Base-by-base conservation (phyloP, 495 filamentous ascomycete species). In the Parachaetomium inaequale region DNA sequence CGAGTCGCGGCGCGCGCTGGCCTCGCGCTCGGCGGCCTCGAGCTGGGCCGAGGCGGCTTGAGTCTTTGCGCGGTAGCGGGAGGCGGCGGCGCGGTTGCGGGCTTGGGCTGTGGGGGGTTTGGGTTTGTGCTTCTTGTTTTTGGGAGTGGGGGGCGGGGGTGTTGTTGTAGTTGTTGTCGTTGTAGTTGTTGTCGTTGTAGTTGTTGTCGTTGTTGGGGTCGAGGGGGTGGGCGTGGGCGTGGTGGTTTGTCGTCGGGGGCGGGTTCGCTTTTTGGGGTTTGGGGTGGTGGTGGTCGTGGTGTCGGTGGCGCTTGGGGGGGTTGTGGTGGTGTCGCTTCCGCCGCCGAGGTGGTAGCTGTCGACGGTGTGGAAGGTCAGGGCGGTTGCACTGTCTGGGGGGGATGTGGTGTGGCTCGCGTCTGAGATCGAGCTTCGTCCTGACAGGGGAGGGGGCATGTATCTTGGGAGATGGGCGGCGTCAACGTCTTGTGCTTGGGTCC, bases 11-110 rank as follows among this genome's bases (percentile, higher is more conserved):
- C 68, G 68, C 31, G 54, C 54, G 45, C 64, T 63, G 15, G 70
- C 59, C 21, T 68, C 63, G 7, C 55, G 66, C 55, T 74, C 74
- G 14, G 63, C 63, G 31, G 53, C 61, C 58, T 84, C 81, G 10
- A 85, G 75, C 10, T 72, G 40, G 0, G 61, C 56, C 0, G 40
- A 29, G 2, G 64, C 60, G 0, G 50, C 42, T 10, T 63, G 64
- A 3, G 55, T 63, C 51, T 66, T 66, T 49, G 51, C 55, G 5
- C 64, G 59, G 58, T 66, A 66, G 12, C 64, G 64, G 10, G 38
- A 51, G 7, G 60, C 64, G 3, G 64, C 64, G 1, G 51, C 49
- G 19, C 61, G 61, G 56, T 66, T 66, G 34, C 64, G 60, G 12
- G 23, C 25, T 12, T 15, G 46, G 23, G 25, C 25, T 4, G 8